These are phyloP conservation scores for Gyrodon lividus DNA, from an alignment of 768 basidiomycete species.

Conservation along the genomic window DNA sequence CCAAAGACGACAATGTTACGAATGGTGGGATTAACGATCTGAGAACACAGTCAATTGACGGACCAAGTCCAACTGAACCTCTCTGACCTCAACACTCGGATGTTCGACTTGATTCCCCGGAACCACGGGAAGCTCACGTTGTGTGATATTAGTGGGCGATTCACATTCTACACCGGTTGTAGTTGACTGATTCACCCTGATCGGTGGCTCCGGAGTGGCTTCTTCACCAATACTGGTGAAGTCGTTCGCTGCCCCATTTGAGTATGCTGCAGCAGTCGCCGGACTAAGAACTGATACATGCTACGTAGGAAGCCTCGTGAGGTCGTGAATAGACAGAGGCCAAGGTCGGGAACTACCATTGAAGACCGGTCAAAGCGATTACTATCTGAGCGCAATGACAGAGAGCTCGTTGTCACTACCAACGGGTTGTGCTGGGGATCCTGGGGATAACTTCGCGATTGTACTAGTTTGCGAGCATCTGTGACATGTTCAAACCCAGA, in stretches of 20 bases:
- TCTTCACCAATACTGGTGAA: too few relatives aligned
- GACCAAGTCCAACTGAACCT: background rate
- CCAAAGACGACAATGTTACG: slow-evolving; percentile 45
- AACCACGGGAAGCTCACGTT: background rate
- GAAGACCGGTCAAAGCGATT: too few relatives aligned
- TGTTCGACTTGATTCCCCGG: background rate
- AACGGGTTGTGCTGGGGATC: too few relatives aligned
- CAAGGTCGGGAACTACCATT: slow-evolving; percentile 5
- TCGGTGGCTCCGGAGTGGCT: background rate
- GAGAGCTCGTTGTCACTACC: too few relatives aligned
- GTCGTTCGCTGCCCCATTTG: too few relatives aligned
- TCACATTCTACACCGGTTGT: background rate
- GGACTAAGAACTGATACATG: too few relatives aligned
- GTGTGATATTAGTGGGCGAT: background rate
- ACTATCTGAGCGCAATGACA: too few relatives aligned
- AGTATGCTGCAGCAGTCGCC: too few relatives aligned
- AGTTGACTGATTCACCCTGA: background rate
- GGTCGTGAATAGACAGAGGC: background rate
- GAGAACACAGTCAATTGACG: background rate
- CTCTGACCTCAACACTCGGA: slow-evolving; percentile 16
- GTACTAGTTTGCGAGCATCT: too few relatives aligned
- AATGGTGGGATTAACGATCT: background rate
- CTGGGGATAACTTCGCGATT: too few relatives aligned
- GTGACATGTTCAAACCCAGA: background rate
- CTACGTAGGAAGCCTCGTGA: slow-evolving; percentile 7